Evolutionary conservation across 805 yeast species (phyloP), one percentile per base, ranked within the genome.

Genomic region (Zygotorulaspora florentina): DNA sequence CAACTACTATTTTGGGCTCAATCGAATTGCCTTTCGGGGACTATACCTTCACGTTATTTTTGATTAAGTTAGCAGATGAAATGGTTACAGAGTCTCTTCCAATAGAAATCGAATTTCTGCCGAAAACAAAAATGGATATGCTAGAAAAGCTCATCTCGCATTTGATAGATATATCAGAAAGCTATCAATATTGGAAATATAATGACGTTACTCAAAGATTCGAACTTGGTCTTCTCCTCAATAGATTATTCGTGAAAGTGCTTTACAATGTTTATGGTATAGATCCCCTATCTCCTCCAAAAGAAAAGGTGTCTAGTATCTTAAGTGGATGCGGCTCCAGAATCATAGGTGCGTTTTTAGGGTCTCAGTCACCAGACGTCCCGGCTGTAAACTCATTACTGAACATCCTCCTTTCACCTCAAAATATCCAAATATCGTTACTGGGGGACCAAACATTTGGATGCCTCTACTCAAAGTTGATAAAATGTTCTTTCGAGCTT

Each of bases 151-250:
- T 86, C 38, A 68, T 76, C 1, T 61, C 68, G 3, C 85, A 83
- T 61, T 68, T 81, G 33, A 65, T 86, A n/a, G 77, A 76, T 42
- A 76, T 86, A 0, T 87, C 81, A 65, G 96, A 88, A 56, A 80
- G 86, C 53, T 85, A 82, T 53, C 66, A 74, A 3, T 78, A 75
- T 57, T 87, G 95, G 85, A 76, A 80, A 51, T 89, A 80, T 62
- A 67, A 70, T 26, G 62, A 74, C 9, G 67, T 77, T 1, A 63
- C 69, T 38, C 86, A 88, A 57, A 79, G 81, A 50, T 70, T 78
- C 52, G 75, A 79, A 53, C 69, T 88, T 36, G 88, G 90, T 0
- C 67, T 73, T 5, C 65, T 71, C 41, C 71, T 81, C 5, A 67
- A 83, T 11, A 72, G 71, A 18, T 68, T 80, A 2, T 84, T 87